Evolutionary conservation across 176 grass and related monocot species (phyloP).

Genomic region (Lolium rigidum): DNA sequence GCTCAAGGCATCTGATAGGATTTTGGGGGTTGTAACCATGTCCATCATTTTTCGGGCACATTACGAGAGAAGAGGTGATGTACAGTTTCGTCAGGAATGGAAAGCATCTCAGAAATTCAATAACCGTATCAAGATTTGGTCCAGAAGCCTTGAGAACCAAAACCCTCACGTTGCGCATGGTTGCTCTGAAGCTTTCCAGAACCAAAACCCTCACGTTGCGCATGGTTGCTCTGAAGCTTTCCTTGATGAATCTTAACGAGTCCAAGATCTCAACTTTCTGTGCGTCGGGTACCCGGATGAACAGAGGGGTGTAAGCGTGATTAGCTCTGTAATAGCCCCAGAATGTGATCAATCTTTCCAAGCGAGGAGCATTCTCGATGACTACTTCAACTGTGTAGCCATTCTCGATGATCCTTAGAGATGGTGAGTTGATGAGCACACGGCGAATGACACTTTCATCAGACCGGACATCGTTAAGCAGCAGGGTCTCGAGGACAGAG

Average conservation of each 20-base stretch:
- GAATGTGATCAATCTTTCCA: neutral
- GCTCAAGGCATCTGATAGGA: conserved; percentile 7
- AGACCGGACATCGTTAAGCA: neutral
- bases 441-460: neutral
- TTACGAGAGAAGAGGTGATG: neutral
- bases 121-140: neutral
- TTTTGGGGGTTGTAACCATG: neutral
- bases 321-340: neutral
- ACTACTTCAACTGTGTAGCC: neutral
- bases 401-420: conserved; percentile 13
- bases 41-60: neutral
- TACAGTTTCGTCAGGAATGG: conserved; percentile 1
- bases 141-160: conserved; percentile 8
- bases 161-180: neutral
- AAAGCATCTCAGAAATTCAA: neutral
- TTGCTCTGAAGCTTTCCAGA: conserved; percentile 9
- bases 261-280: conserved; percentile 10
- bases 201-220: neutral
- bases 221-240: conserved; percentile 13
- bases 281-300: neutral
- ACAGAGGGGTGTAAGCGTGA: neutral
- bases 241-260: neutral
- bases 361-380: conserved; percentile 2
- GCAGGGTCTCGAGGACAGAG: neutral
- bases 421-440: neutral